Percentiles rank a stretch among this genome's conserved stretches.
Evolutionary conservation across 2,329 filamentous ascomycete genomes (phyloP).

Genomic region (Botrytis medusae): DNA sequence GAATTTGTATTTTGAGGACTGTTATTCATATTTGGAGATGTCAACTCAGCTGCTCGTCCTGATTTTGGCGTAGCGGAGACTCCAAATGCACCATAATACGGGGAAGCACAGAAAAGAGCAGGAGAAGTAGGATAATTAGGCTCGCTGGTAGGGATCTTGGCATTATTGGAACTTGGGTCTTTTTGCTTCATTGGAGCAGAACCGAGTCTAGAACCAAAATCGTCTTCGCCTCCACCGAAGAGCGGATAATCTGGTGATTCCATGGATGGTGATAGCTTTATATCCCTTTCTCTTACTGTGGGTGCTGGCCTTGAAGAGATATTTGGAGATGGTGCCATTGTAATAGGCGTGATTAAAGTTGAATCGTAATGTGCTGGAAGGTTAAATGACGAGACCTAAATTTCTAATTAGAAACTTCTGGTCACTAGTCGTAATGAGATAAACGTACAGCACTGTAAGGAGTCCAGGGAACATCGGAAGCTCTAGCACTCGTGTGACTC

Average conservation of each 20-base stretch:
- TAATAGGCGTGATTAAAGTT: constrained; percentile 35
- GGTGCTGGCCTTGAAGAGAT: constrained; percentile 26
- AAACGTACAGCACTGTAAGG: constrained; percentile 36
- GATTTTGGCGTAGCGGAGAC: constrained; percentile 32
- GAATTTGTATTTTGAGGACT: constrained; percentile 29
- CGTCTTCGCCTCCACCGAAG: constrained; percentile 29
- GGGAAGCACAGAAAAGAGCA: constrained; percentile 22
- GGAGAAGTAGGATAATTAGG: constrained; percentile 27
- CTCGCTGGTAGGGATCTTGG: constrained; percentile 29
- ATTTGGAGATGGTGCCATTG: constrained; percentile 30
- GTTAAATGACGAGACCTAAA: constrained; percentile 38
- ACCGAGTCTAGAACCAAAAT: constrained; percentile 25
- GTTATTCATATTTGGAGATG: constrained; percentile 29
- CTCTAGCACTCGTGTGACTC: constrained; percentile 8
- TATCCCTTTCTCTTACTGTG: constrained; percentile 24
- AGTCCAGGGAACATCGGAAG: constrained; percentile 25
- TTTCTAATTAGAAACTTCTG: constrained; percentile 22
- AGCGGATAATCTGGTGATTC: constrained; percentile 28
- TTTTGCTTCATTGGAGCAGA: constrained; percentile 33
- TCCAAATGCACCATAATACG: constrained; percentile 33
- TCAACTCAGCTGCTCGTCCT: constrained; percentile 20
- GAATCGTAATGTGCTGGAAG: constrained; percentile 34
- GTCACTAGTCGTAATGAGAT: neutral
- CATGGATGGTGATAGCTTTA: constrained; percentile 29
- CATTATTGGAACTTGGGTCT: constrained; percentile 19